Evolutionary conservation across 2,329 filamentous ascomycete genomes (phyloP), one percentile per base, ranked within the genome.

Genomic region (Penicillium sp.): DNA sequence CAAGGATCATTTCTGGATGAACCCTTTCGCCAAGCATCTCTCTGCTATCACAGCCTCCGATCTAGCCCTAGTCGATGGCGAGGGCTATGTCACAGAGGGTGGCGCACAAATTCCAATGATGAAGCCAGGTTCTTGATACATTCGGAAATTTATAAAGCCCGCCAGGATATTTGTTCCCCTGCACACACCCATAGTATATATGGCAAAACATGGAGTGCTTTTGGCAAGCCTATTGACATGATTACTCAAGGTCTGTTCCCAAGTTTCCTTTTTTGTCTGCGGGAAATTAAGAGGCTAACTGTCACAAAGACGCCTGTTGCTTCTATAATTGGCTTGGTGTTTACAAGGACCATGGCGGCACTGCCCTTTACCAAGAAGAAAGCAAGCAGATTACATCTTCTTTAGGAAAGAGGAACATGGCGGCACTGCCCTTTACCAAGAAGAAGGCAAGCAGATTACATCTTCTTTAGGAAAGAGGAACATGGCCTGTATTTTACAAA

Each of bases 1-100:
- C n/a, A n/a, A n/a, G n/a, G n/a, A n/a, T n/a, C n/a, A n/a, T n/a
- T n/a, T n/a, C n/a, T n/a, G 65, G 18, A 54, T 74, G 9, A 90
- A 84, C 74, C 87, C 72, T 52, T 74, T 89, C 1, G 86, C 83
- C 2, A 77, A 80, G 13, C 86, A 89, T 67, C 90, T 89, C 2
- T 21, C 50, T 26, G 66, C 71, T 3, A 71, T 81, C 29, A 77
- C 69, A 44, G 74, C 72, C 14, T 74, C 69, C 5, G 78, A 81
- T 58, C 68, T 81, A 36, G 76, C 81, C 26, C 70, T 68, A 7
- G 74, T 81, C 5, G 67, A 78, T 54, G 68, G 77, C 37, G 48
- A 71, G 9, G 79, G 77, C 9, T 61, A 75, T 29, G 68, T 76
- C 16, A 68, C 79, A 26, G 73, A 71, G 10, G 75, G 72, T 23